Evolutionary conservation across 768 basidiomycete species (phyloP).

Genomic region (Auricularia cornea): DNA sequence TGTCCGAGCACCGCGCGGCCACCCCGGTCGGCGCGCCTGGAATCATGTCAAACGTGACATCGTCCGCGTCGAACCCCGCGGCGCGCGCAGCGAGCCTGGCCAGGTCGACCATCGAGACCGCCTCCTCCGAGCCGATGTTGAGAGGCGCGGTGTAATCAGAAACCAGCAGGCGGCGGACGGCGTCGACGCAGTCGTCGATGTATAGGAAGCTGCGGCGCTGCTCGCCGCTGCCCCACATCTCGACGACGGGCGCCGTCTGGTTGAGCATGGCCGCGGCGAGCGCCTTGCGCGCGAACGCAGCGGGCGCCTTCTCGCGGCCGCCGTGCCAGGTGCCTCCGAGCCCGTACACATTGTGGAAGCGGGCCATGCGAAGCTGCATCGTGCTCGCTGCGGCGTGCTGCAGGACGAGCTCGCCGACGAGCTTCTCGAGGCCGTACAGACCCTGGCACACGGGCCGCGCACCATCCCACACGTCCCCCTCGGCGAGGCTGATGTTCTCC

Average conservation of each 20-base stretch:
- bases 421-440: constrained; percentile 53
- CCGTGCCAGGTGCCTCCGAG: constrained; percentile 44
- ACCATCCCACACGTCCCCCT: constrained; percentile 36
- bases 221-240: constrained; percentile 50
- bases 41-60: constrained; percentile 23
- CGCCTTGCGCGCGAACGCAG: constrained; percentile 49
- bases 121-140: constrained; percentile 45
- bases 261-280: constrained; percentile 23
- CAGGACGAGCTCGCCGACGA: constrained; percentile 37
- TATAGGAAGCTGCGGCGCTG: constrained; percentile 50
- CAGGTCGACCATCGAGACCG: constrained; percentile 35
- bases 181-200: constrained; percentile 49
- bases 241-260: constrained; percentile 22
- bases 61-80: constrained; percentile 21
- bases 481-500: constrained; percentile 36
- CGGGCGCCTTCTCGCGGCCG: constrained; percentile 52
- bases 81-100: constrained; percentile 29
- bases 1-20: constrained; percentile 44
- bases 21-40: constrained; percentile 37
- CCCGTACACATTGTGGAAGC: constrained; percentile 54
- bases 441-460: constrained; percentile 39
- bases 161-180: constrained; percentile 33
- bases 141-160: constrained; percentile 30
- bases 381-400: constrained; percentile 23
- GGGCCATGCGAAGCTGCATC: constrained; percentile 38